Percentiles rank a stretch among this genome's conserved stretches.
Evolutionary conservation across 495 filamentous ascomycete genomes (phyloP).

Genomic region (Annulohypoxylon maeteangense): DNA sequence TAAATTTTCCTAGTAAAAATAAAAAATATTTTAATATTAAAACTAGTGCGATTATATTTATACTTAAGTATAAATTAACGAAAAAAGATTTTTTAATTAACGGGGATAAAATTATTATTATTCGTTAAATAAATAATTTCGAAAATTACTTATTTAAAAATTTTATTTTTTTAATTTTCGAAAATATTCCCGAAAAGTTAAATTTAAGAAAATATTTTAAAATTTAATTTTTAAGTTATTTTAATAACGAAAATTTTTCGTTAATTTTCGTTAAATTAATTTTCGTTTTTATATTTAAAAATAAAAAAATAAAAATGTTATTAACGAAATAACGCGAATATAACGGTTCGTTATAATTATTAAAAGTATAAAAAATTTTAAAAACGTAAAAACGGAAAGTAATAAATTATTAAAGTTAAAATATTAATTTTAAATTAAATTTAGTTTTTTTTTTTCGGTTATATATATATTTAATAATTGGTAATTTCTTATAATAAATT

Average conservation of each 20-base stretch:
- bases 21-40: constrained; percentile 1
- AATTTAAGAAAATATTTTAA: background rate
- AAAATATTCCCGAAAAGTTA: background rate
- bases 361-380: background rate
- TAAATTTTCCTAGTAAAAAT: background rate
- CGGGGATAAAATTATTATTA: background rate
- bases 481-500: background rate
- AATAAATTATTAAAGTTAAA: too few relatives aligned
- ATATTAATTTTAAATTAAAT: background rate
- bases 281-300: background rate
- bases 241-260: background rate
- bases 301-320: background rate
- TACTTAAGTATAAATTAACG: background rate
- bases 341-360: background rate
- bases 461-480: background rate
- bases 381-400: background rate
- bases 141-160: background rate
- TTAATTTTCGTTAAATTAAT: background rate
- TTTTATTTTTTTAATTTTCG: background rate
- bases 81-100: background rate
- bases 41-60: background rate
- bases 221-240: background rate
- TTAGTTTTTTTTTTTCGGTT: background rate
- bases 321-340: background rate
- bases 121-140: background rate